Evolutionary conservation across 352 stramenopile genomes (phyloP), one percentile per base, ranked within the genome.

Genomic region (Phytophthora tubulina): DNA sequence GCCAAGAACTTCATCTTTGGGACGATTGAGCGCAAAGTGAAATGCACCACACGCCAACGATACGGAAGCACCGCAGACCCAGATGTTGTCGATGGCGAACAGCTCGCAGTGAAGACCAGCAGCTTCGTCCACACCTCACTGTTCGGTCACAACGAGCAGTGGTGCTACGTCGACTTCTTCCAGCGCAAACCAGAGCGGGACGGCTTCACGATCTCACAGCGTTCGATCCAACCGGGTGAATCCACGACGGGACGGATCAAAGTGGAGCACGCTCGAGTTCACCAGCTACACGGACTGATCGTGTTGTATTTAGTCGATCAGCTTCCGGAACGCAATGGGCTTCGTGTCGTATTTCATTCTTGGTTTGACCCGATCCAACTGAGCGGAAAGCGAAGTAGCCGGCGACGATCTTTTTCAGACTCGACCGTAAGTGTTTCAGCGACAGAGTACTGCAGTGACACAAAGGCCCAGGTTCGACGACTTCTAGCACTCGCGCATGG

Each of bases 271-370:
- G 60, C 59, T 6, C 62, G 63, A 7, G 73, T 83, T 4, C 51
- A 79, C 15, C 76, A 83, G 41, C 39, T 83, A 2, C 76, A 81
- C 45, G 69, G 70, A 1, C 42, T 83, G 7, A 66, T 52, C 3
- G 65, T 60, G 1, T 66, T 57, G 17, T 79, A 75, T 31, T 59
- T 69, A 9, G 76, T 81, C 1, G 61, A 79, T 21, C 32, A 58
- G 31, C 57, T 80, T 13, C 75, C 75, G 0, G 41, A 58, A 10
- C 51, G 44, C 6, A 63, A 57, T 13, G 66, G 55, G 7, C 68
- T 82, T 14, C 72, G 63, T 6, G 56, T 82, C 7, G 72, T 82
- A 15, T 78, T 80, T 35, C 71, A 73, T 39, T 54, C 63, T 5
- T 67, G 51, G 52, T 61, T 77, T n/a, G 70, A 73, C 15, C 52